phyloP scores from a whole-genome alignment of 257 asterid species.

The Verbascum thapsus region DNA sequence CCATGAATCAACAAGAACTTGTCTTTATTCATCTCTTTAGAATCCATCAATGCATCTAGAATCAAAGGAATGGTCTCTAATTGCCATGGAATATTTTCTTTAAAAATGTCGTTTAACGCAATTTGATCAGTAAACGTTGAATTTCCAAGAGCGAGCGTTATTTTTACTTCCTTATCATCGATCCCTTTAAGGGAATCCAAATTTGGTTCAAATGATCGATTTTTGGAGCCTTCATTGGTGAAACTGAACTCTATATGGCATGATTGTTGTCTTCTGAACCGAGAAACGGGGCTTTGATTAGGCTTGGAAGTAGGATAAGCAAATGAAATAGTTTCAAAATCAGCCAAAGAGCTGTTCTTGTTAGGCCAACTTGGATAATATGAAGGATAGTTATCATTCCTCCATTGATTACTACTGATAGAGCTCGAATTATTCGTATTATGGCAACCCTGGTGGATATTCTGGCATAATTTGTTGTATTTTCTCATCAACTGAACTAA shows the following conservation, averaged over 20 bases:
- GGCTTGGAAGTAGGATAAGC: conserved; percentile 40
- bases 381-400: conserved; percentile 39
- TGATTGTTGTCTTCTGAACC: conserved; percentile 74
- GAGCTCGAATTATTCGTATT: conserved; percentile 35
- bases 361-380: conserved; percentile 49
- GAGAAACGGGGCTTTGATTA: conserved; percentile 38
- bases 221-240: conserved; percentile 43
- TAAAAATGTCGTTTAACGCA: conserved; percentile 34
- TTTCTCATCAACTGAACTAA: conserved; percentile 56
- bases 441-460: conserved; percentile 54
- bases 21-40: conserved; percentile 27
- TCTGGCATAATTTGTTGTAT: conserved; percentile 70
- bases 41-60: conserved; percentile 42
- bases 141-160: conserved; percentile 71
- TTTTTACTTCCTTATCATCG: conserved; percentile 65
- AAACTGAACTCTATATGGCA: conserved; percentile 78
- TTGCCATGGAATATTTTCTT: conserved; percentile 83
- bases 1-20: conserved; percentile 66
- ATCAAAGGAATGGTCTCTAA: conserved; percentile 45
- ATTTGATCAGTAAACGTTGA: conserved; percentile 35
- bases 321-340: conserved; percentile 55
- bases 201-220: conserved; percentile 40
- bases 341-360: conserved; percentile 38
- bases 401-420: conserved; percentile 35
- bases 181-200: conserved; percentile 56